A percentile compares a stretch with the other conserved stretches of the same genome.
Conservation (phyloP, 148 eudicot genomes). For the Vaccinium corymbosum region DNA sequence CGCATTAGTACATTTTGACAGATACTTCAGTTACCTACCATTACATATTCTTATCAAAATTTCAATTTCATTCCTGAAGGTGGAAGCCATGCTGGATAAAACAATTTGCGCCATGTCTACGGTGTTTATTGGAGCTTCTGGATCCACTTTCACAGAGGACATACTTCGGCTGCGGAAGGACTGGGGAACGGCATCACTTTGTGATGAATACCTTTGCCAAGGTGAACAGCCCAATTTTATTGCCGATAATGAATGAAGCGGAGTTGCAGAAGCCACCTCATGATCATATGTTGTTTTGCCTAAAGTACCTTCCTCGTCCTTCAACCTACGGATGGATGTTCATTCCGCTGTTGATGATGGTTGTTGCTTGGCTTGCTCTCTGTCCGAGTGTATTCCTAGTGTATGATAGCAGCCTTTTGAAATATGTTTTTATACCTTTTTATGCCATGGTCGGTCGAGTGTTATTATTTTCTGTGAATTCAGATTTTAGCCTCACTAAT, state of each 20-base stretch:
- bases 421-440: not conserved
- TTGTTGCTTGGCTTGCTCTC: not conserved
- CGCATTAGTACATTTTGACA: not conserved
- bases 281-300: not conserved
- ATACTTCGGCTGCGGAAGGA: conserved; percentile 81
- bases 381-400: not conserved
- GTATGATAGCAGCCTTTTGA: conserved; percentile 10
- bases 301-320: not conserved
- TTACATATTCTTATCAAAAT: not conserved
- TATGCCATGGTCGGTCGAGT: not conserved
- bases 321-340: not conserved
- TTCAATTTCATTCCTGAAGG: conserved; percentile 45
- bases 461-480: not conserved
- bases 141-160: conserved; percentile 98
- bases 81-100: conserved; percentile 98
- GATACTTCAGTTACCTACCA: not conserved
- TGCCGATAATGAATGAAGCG: conserved; percentile 80
- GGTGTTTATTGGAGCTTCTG: conserved; percentile 87
- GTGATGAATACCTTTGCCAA: conserved; percentile 88
- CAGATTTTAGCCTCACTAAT: not conserved
- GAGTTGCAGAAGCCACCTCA: not conserved
- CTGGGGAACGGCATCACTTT: conserved; percentile 80
- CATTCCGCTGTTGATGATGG: not conserved
- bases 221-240: conserved; percentile 83
- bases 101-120: conserved; percentile 83